These are phyloP conservation scores for Punica granatum DNA, from an alignment of 345 rosid genomes.

Conservation along the genomic window DNA sequence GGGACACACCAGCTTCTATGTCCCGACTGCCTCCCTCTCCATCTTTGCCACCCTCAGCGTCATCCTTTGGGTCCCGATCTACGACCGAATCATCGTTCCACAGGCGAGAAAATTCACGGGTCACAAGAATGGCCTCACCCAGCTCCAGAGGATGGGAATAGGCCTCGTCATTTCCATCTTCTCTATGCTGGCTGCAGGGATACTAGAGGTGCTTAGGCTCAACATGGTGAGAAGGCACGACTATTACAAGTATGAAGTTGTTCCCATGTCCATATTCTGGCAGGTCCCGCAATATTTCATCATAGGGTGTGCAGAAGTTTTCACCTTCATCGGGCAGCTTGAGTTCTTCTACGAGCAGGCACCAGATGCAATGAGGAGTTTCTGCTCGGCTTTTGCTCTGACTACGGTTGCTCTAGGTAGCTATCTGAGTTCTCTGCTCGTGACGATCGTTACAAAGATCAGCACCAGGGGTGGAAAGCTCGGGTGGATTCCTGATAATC, in stretches of 20 bases:
- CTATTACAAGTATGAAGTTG: constrained; percentile 13
- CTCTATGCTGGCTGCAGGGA: constrained; percentile 29
- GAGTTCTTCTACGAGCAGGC: constrained; percentile 53
- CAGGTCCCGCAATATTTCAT: constrained; percentile 47
- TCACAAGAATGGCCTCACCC: constrained; percentile 21
- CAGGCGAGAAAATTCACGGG: constrained; percentile 24
- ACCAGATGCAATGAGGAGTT: constrained; percentile 47
- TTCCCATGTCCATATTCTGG: constrained; percentile 39
- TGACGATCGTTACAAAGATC: constrained; percentile 20
- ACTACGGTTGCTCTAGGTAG: constrained; percentile 25
- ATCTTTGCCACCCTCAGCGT: constrained; percentile 33
- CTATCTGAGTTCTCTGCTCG: constrained; percentile 30
- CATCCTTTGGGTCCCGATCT: constrained; percentile 33
- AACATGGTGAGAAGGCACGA: constrained; percentile 21
- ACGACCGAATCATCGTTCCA: constrained; percentile 29
- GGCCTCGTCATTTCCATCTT: constrained; percentile 34
- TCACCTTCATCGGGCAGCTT: constrained; percentile 42
- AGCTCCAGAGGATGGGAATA: constrained; percentile 37
- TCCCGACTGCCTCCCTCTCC: constrained; percentile 33
- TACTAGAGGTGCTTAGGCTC: constrained; percentile 22
- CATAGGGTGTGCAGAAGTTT: constrained; percentile 42
- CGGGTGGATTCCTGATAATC: no score
- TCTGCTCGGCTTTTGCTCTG: constrained; percentile 32
- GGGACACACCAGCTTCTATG: constrained; percentile 18
- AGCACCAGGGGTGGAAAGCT: constrained; percentile 21